A percentile compares a stretch with the other conserved stretches of the same genome.
Evolutionary conservation across 257 asterid species (phyloP).

Genomic region (Fraxinus pennsylvanica): DNA sequence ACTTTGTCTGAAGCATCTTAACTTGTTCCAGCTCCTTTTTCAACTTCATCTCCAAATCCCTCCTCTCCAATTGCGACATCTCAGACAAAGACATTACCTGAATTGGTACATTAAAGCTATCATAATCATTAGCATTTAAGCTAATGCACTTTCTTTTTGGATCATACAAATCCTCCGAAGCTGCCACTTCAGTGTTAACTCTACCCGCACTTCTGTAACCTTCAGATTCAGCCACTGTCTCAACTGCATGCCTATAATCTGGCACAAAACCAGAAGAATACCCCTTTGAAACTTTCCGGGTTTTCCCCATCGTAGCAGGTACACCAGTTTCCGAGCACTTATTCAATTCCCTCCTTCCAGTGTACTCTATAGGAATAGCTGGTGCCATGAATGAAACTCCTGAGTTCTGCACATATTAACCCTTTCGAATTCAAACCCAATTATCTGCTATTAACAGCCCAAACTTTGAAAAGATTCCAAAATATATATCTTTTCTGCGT

Average conservation of each 20-base stretch:
- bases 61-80: constrained; percentile 63
- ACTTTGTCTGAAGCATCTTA: constrained; percentile 57
- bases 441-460: constrained; percentile 17
- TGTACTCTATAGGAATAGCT: constrained; percentile 55
- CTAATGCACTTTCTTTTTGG: constrained; percentile 39
- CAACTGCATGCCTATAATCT: constrained; percentile 60
- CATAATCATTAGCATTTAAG: constrained; percentile 44
- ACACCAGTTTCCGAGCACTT: constrained; percentile 33
- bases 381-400: constrained; percentile 60
- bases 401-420: constrained; percentile 46
- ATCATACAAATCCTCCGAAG: constrained; percentile 41
- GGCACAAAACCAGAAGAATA: constrained; percentile 57
- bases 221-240: constrained; percentile 68
- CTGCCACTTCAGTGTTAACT: constrained; percentile 42
- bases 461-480: neutral
- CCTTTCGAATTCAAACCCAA: constrained; percentile 28
- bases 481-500: neutral
- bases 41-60: constrained; percentile 54
- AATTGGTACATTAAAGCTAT: constrained; percentile 54
- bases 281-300: constrained; percentile 63
- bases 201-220: constrained; percentile 56
- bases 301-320: constrained; percentile 59
- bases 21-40: constrained; percentile 69
- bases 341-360: constrained; percentile 48
- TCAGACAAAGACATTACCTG: constrained; percentile 50